These are phyloP conservation scores for Hysterangium stoloniferum DNA, from an alignment of 768 basidiomycete species.

Conservation along the genomic window DNA sequence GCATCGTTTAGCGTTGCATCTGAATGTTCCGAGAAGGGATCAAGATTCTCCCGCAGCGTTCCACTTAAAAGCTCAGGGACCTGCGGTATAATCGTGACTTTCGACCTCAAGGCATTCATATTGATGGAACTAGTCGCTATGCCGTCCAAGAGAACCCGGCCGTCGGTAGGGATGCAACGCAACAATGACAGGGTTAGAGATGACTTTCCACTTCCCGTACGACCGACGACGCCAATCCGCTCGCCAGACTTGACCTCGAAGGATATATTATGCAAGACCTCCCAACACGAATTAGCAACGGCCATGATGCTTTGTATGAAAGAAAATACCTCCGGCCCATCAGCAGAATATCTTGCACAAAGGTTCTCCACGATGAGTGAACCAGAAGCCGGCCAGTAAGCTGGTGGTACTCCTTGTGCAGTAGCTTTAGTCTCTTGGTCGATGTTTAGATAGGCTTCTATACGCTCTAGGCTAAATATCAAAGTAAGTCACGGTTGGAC, in stretches of 20 bases:
- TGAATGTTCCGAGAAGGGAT: conserved; percentile 49
- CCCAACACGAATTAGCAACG: too few species aligned
- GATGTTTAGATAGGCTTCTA: conserved; percentile 48
- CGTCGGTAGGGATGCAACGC: conserved; percentile 49
- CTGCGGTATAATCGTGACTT: conserved; percentile 56
- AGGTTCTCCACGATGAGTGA: conserved; percentile 44
- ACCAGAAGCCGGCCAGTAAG: conserved; percentile 58
- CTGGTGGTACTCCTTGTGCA: conserved; percentile 41
- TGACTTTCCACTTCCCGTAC: conserved; percentile 52
- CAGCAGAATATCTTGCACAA: conserved; percentile 41
- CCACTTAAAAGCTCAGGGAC: conserved; percentile 47
- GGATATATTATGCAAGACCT: conserved; percentile 48
- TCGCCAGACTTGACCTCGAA: conserved; percentile 49
- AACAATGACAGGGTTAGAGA: conserved; percentile 28
- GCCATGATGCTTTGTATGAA: conserved; percentile 30
- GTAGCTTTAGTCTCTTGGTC: conserved; percentile 44
- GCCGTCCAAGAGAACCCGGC: conserved; percentile 48
- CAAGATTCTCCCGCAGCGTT: conserved; percentile 49
- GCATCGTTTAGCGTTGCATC: conserved; percentile 45
- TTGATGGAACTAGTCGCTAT: conserved; percentile 40
- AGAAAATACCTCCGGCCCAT: conserved; percentile 18
- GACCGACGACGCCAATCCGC: conserved; percentile 45
- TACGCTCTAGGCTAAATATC: conserved; percentile 36
- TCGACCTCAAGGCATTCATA: conserved; percentile 42
- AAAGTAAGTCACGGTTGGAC: background rate